Percentiles rank a stretch among this genome's conserved stretches.
Evolutionary conservation across 2,329 filamentous ascomycete species (phyloP).

Genomic region (Phialophora tarda): DNA sequence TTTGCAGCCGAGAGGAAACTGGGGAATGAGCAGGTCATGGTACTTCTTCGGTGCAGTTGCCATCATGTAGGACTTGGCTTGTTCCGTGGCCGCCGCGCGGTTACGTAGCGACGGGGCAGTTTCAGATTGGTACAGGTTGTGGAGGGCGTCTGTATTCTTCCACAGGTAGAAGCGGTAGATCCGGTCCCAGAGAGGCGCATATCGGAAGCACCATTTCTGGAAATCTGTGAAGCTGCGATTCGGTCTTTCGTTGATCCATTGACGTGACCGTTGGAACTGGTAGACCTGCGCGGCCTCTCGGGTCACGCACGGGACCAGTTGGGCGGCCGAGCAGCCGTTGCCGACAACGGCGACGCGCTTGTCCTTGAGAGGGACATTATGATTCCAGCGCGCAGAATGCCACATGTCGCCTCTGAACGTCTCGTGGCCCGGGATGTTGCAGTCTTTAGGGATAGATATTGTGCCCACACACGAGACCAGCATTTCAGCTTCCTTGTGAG

Average conservation of each 20-base stretch:
- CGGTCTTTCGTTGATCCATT: slow-evolving; percentile 57
- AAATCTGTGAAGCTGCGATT: slow-evolving; percentile 46
- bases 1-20: slow-evolving; percentile 68
- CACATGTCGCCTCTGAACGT: slow-evolving; percentile 60
- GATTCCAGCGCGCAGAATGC: slow-evolving; percentile 63
- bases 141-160: slow-evolving; percentile 44
- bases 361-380: slow-evolving; percentile 53
- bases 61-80: slow-evolving; percentile 50
- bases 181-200: slow-evolving; percentile 47
- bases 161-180: slow-evolving; percentile 51
- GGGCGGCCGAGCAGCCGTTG: slow-evolving; percentile 64
- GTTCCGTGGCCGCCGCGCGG: slow-evolving; percentile 11
- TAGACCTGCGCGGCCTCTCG: slow-evolving; percentile 61
- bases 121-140: slow-evolving; percentile 49
- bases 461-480: slow-evolving; percentile 45
- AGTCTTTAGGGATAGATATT: slow-evolving; percentile 40
- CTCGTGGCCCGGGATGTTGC: slow-evolving; percentile 56
- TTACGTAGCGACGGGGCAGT: slow-evolving; percentile 6
- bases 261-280: slow-evolving; percentile 63
- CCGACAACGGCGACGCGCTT: slow-evolving; percentile 64
- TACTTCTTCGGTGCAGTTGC: slow-evolving; percentile 62
- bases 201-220: slow-evolving; percentile 53
- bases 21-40: slow-evolving; percentile 64
- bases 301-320: slow-evolving; percentile 59
- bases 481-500: slow-evolving; percentile 38